Evolutionary conservation across 345 rosid genomes (phyloP), one percentile per base, ranked within the genome.

Genomic region (Boechera stricta): DNA sequence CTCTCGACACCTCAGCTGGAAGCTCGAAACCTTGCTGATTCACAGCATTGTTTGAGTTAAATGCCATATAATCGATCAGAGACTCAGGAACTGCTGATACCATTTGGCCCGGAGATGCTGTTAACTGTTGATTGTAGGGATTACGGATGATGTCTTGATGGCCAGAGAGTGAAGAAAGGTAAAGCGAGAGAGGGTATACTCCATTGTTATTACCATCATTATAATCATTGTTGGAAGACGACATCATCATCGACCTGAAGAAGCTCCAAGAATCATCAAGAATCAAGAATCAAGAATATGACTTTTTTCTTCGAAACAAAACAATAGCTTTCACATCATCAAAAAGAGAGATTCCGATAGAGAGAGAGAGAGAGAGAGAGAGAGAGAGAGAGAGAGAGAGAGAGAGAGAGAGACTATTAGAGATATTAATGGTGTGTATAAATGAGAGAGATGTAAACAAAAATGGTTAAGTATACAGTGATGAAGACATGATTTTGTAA

Each of bases 171-270:
- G 82, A 69, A 62, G 82, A 68, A 29, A 79, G 78, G 55, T 79
- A 79, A 54, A 73, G 67, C 47, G 78, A 61, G 16, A 79, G 66
- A 45, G 74, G 78, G 71, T 79, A 68, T 32, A 48, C 60, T 73
- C 75, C 78, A 67, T n/a, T 44, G 51, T 73, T 75, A 5, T 5
- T 64, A 64, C 57, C 70, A 31, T 54, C 57, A 15, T 69, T 59
- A 26, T 59, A 66, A 28, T 63, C 63, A 45, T 65, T 54, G 53
- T 67, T 79, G 71, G 66, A 54, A 54, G 71, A 73, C 55, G 78
- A 73, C 78, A 73, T 79, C 74, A 60, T 79, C 63, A 35, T 47
- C 48, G 10, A 73, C 39, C 52, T 53, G 31, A 26, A 67, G 38
- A 29, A 61, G 29, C 28, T 44, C 52, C 64, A 71, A 67, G 38